Evolutionary conservation across 2,329 filamentous ascomycete species (phyloP).

Genomic region (Emergomyces africanus): DNA sequence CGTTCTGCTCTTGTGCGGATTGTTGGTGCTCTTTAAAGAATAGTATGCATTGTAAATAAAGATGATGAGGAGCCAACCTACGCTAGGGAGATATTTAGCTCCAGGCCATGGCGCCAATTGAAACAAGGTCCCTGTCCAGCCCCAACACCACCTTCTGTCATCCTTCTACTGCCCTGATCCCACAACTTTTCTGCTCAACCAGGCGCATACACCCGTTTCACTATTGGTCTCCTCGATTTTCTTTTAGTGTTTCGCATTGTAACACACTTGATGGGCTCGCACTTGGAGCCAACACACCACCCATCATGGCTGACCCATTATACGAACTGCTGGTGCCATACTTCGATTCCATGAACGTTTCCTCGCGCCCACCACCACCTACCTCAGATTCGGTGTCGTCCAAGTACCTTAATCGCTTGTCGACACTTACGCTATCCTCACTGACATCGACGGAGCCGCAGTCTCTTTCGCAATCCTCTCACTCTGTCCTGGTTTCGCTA

Average conservation of each 20-base stretch:
- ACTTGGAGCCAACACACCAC: background rate
- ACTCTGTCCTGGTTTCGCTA: constrained; percentile 68
- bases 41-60: background rate
- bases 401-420: constrained; percentile 64
- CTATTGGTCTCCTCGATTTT: background rate
- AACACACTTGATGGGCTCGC: background rate
- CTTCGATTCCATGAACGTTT: constrained; percentile 32
- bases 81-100: background rate
- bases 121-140: background rate
- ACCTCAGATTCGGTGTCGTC: constrained; percentile 34
- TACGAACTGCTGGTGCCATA: constrained; percentile 60
- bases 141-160: background rate
- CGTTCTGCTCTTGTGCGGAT: background rate
- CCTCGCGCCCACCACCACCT: constrained; percentile 26
- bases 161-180: background rate
- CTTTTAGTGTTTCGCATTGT: background rate
- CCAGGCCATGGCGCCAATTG: background rate
- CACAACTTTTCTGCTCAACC: background rate
- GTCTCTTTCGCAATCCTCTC: constrained; percentile 64
- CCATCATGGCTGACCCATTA: constrained; percentile 54
- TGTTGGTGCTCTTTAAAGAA: background rate
- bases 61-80: background rate
- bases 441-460: constrained; percentile 65
- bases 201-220: background rate
- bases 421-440: constrained; percentile 60